Evolutionary conservation across 768 basidiomycete genomes (phyloP).

Genomic region (Trametes meyenii): DNA sequence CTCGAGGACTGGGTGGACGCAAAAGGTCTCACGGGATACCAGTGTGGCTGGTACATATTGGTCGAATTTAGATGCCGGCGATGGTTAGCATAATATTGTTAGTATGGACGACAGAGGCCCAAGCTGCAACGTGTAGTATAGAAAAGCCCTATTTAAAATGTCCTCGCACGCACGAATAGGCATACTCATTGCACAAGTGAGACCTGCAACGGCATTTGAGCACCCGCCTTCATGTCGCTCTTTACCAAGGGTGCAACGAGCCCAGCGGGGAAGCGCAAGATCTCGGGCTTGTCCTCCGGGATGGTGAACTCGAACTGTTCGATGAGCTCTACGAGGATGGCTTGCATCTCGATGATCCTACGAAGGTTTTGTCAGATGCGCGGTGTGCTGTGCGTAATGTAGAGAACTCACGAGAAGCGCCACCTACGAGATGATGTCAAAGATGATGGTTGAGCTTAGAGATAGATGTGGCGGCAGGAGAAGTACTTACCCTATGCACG

Average conservation of each 20-base stretch:
- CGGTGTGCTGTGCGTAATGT: background rate
- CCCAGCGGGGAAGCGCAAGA: conserved; percentile 36
- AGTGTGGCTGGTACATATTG: too few species aligned
- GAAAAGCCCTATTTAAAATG: too few species aligned
- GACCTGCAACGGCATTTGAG: conserved; percentile 40
- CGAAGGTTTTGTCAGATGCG: background rate
- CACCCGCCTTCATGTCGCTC: conserved; percentile 30
- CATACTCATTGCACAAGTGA: conserved; percentile 19
- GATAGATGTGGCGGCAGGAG: background rate
- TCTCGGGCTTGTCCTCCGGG: conserved; percentile 35
- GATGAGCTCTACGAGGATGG: conserved; percentile 38
- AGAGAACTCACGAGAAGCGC: conserved; percentile 36
- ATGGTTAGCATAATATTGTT: too few species aligned
- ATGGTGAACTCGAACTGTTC: conserved; percentile 40
- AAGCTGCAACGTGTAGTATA: too few species aligned
- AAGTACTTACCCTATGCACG: conserved; percentile 24
- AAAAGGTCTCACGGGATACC: too few species aligned
- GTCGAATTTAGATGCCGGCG: too few species aligned
- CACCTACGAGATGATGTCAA: conserved; percentile 17
- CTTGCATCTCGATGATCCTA: conserved; percentile 39
- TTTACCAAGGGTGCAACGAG: conserved; percentile 40
- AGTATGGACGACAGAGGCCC: too few species aligned
- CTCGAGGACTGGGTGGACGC: too few species aligned
- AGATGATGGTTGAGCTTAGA: background rate
- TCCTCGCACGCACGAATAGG: too few species aligned